A percentile compares a stretch with the other conserved stretches of the same genome.
phyloP scores from a whole-genome alignment of 352 stramenopile species.

The Blastocystis sp. region DNA sequence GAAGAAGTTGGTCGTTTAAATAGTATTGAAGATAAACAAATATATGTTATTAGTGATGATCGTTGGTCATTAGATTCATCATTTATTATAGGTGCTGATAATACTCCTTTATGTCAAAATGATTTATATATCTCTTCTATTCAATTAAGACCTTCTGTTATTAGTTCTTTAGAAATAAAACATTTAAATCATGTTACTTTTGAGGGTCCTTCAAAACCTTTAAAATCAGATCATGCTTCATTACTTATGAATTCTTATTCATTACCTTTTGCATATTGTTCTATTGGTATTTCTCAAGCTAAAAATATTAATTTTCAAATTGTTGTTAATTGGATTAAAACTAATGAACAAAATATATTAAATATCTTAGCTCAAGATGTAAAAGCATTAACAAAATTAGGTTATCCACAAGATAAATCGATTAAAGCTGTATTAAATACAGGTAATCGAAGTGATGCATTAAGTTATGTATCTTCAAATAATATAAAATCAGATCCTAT shows the following conservation, averaged over 20 bases:
- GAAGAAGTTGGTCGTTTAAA: conserved; percentile 14
- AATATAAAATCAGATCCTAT: too few species aligned
- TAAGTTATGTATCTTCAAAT: conserved; percentile 1
- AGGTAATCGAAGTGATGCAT: conserved; percentile 18
- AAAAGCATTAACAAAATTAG: conserved; percentile 20
- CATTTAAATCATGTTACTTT: conserved; percentile 16
- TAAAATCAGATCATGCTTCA: conserved; percentile 16
- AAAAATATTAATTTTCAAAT: background rate
- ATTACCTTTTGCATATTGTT: conserved; percentile 11
- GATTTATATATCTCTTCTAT: conserved; percentile 4
- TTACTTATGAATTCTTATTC: conserved; percentile 4
- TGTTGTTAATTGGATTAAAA: conserved; percentile 8
- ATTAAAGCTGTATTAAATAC: conserved; percentile 23
- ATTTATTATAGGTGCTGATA: conserved; percentile 22
- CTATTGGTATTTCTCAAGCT: conserved; percentile 16
- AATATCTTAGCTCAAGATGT: conserved; percentile 17
- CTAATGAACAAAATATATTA: conserved; percentile 15
- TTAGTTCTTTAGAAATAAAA: conserved; percentile 1
- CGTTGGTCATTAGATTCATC: conserved; percentile 20
- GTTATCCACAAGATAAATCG: background rate
- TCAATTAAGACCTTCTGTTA: conserved; percentile 16
- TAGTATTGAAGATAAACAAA: background rate
- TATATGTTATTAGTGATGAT: conserved; percentile 25
- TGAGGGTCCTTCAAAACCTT: conserved; percentile 22
- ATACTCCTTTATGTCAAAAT: background rate